phyloP scores from a whole-genome alignment of 1,284 basidiomycete genomes.

The Leccinum griseonigrum region DNA sequence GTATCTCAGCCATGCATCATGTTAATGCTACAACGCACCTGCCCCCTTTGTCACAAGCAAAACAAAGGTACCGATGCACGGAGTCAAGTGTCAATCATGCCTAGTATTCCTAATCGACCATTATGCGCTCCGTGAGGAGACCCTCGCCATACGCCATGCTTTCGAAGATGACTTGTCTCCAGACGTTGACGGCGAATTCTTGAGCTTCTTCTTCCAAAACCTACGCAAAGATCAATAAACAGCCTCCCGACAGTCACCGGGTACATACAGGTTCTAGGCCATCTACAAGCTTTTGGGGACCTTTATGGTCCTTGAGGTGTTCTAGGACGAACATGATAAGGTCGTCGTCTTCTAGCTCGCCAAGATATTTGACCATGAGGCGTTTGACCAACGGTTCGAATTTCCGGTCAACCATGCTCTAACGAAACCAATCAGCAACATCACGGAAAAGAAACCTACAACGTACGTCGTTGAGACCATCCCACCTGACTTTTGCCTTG shows the following conservation, averaged over 20 bases:
- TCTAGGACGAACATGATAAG: slow-evolving; percentile 88
- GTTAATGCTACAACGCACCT: slow-evolving; percentile 42
- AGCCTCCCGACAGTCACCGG: background rate
- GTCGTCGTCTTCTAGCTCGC: slow-evolving; percentile 86
- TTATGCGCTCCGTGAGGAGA: slow-evolving; percentile 72
- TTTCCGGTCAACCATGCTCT: slow-evolving; percentile 79
- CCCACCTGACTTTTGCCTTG: slow-evolving; percentile 82
- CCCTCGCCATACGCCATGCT: slow-evolving; percentile 86
- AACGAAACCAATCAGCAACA: slow-evolving; percentile 5
- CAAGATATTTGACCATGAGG: slow-evolving; percentile 80
- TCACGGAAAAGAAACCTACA: slow-evolving; percentile 27
- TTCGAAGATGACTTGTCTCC: slow-evolving; percentile 90
- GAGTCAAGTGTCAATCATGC: slow-evolving; percentile 13
- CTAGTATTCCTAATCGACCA: slow-evolving; percentile 54
- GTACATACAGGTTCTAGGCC: slow-evolving; percentile 82
- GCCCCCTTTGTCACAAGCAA: slow-evolving; percentile 31
- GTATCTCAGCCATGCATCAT: slow-evolving; percentile 26
- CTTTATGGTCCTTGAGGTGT: slow-evolving; percentile 83
- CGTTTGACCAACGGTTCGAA: slow-evolving; percentile 76
- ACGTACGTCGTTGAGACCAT: slow-evolving; percentile 78
- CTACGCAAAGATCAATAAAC: slow-evolving; percentile 38
- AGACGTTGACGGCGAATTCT: slow-evolving; percentile 71
- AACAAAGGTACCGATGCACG: slow-evolving; percentile 28
- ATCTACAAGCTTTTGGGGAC: slow-evolving; percentile 77
- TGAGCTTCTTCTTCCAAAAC: slow-evolving; percentile 86